A percentile compares a stretch with the other conserved stretches of the same genome.
Conservation (phyloP, 2,329 filamentous ascomycete species). For the Claviceps sp. region DNA sequence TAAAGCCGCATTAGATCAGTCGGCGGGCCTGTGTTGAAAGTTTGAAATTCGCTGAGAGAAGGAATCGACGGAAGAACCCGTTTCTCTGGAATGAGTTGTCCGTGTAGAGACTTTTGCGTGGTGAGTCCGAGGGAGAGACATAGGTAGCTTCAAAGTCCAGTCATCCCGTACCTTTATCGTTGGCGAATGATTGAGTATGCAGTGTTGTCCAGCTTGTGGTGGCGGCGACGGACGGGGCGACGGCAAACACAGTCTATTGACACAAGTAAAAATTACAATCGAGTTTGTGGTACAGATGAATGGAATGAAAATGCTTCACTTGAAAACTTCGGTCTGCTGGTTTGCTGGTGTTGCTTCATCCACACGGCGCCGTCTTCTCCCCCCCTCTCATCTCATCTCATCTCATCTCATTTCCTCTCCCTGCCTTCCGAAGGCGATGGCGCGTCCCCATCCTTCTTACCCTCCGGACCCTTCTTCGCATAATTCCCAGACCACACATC, state of each 20-base stretch:
- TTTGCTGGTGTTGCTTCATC: background rate
- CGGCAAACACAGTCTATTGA: background rate
- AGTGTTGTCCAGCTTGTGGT: background rate
- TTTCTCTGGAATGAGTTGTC: background rate
- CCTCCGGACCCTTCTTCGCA: slow-evolving; percentile 15
- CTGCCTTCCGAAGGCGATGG: background rate
- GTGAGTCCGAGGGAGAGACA: background rate
- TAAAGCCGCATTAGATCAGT: background rate
- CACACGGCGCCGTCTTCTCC: background rate
- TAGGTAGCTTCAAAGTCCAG: background rate
- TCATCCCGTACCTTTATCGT: background rate
- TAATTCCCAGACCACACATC: slow-evolving; percentile 35
- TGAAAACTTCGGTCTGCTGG: background rate
- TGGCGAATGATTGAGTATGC: background rate
- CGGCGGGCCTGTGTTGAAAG: background rate
- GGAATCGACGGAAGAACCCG: too few species aligned
- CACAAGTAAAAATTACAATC: background rate
- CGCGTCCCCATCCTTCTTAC: background rate
- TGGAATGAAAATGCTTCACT: background rate
- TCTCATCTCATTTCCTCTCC: background rate
- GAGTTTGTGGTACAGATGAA: background rate
- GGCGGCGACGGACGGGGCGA: background rate
- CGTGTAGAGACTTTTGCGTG: background rate
- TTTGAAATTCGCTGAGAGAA: background rate
- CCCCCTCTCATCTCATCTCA: background rate